Evolutionary conservation across 306 rosid species (phyloP).

Genomic region (Ormosia semicastrata): DNA sequence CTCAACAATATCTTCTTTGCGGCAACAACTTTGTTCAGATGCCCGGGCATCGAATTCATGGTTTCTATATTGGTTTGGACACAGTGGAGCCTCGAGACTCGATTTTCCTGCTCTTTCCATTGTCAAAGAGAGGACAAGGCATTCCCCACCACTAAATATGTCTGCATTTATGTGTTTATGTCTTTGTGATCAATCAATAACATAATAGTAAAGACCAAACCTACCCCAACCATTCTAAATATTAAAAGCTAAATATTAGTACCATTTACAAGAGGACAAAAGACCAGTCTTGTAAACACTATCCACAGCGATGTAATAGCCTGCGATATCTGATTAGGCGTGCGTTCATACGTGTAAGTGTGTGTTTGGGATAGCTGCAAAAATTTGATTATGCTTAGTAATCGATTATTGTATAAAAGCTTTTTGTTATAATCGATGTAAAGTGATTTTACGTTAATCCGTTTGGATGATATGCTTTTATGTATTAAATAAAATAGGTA

Average conservation of each 20-base stretch:
- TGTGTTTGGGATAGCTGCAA: too few species aligned
- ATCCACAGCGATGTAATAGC: too few species aligned
- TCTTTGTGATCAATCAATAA: neutral
- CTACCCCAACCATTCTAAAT: conserved; percentile 8
- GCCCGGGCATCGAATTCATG: neutral
- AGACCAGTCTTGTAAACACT: neutral
- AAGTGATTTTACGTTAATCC: too few species aligned
- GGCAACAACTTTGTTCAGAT: conserved; percentile 1
- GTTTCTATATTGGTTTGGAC: conserved; percentile 13
- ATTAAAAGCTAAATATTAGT: neutral
- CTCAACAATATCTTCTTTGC: conserved; percentile 29
- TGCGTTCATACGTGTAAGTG: too few species aligned
- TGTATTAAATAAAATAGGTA: too few species aligned
- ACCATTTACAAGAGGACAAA: neutral
- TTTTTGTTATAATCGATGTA: too few species aligned
- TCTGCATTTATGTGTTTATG: neutral
- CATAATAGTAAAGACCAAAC: neutral
- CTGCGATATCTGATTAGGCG: too few species aligned
- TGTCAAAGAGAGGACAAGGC: neutral
- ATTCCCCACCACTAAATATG: conserved; percentile 8
- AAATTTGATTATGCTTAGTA: too few species aligned
- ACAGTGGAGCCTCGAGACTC: conserved; percentile 22
- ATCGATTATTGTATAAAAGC: too few species aligned
- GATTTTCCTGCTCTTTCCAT: conserved; percentile 36
- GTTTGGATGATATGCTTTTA: too few species aligned